phyloP scores from a whole-genome alignment of 208 protist genomes.

The Acanthamoeba culbertsoni region DNA sequence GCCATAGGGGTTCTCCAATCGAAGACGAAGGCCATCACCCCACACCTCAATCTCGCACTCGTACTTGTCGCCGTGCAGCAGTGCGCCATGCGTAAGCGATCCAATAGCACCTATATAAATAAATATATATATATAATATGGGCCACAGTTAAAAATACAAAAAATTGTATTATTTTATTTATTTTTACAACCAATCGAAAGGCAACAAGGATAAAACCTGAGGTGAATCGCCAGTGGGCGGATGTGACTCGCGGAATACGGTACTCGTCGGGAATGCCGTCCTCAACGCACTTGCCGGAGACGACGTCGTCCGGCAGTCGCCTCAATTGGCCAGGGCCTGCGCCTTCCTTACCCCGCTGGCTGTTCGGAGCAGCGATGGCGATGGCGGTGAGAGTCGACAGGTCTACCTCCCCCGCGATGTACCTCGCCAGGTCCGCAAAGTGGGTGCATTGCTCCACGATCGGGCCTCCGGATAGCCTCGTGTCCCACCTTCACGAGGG shows the following conservation, averaged over 20 bases:
- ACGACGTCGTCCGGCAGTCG: not conserved
- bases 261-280: not conserved
- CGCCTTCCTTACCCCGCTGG: not conserved
- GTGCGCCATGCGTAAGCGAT: not conserved
- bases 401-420: conserved; percentile 34
- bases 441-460: conserved; percentile 29
- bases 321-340: not conserved
- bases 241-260: not conserved
- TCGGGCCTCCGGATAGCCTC: not conserved
- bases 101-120: not conserved
- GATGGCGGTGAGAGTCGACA: not conserved
- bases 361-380: not conserved
- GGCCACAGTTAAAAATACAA: too few relatives aligned
- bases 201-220: not conserved
- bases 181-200: not conserved
- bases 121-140: not conserved
- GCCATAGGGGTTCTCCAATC: not conserved
- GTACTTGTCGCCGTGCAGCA: conserved; percentile 1
- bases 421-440: conserved; percentile 17
- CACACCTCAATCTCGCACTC: conserved; percentile 21
- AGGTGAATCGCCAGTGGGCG: not conserved
- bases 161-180: not conserved
- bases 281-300: not conserved
- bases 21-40: conserved; percentile 10
- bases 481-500: not conserved